Evolutionary conservation across 2,329 filamentous ascomycete species (phyloP), one percentile per base, ranked within the genome.

Genomic region (Fusarium domesticum): DNA sequence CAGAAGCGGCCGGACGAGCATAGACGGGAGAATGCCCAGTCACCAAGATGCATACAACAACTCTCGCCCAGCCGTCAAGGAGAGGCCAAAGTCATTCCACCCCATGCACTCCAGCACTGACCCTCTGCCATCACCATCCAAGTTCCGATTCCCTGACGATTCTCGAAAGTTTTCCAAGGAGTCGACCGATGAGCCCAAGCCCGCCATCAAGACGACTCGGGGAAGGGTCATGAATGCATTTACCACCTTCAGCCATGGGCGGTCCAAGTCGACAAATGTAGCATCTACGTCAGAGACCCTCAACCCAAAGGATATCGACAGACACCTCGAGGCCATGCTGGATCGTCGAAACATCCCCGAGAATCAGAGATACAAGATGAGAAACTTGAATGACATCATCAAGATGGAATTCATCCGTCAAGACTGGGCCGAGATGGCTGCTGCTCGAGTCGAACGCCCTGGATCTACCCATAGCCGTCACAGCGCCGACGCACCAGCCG

Each of bases 371-470:
- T 89, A 92, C 66, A 95, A 95, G 70, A 96, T 98, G 90, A 81
- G 92, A 35, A 91, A 84, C 44, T 73, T 98, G 48, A 89, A 88
- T 51, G 79, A 89, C 53, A 86, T 87, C 28, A 91, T 97, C 72
- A 98, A 98, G 70, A 88, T 90, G 63, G 91, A 97, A 62, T 95
- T 98, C 59, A 90, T 97, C 58, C 84, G 85, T 41, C 91, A 95
- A 64, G 88, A 96, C 64, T 89, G 87, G 75, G 81, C 80, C 6
- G 85, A 86, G 64, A 83, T 77, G 67, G 72, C 74, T 64, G 75
- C 76, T 41, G 70, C 72, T 56, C 69, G 69, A 63, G 60, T 69
- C 64, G 61, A 72, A 48, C 65, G 69, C 53, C 60, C 72, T 51
- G 69, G 66, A 54, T 74, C 71, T 57, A 65, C 72, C 60, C 70